Conservation (phyloP, 2,329 filamentous ascomycete genomes). For the Cytospora paraplurivora region DNA sequence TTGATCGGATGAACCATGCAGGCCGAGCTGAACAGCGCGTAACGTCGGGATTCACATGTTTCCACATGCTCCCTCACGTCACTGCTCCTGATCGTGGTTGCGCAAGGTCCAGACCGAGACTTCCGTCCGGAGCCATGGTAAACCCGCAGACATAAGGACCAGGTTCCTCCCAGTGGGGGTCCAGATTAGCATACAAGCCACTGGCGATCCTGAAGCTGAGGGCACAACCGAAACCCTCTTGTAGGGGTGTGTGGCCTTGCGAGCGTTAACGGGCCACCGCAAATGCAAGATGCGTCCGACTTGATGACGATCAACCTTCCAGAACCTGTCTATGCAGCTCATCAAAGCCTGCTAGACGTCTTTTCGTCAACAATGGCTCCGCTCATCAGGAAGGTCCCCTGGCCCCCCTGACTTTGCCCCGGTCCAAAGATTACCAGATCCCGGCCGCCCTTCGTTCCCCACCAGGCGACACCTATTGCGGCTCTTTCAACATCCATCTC, state of each 20-base stretch:
- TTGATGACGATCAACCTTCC: not conserved
- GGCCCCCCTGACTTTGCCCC: slow-evolving; percentile 32
- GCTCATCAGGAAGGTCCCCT: slow-evolving; percentile 52
- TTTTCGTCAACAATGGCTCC: slow-evolving; percentile 48
- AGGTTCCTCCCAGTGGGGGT: too few species aligned
- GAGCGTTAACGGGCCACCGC: not conserved
- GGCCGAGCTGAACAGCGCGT: too few species aligned
- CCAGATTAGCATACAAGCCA: too few species aligned
- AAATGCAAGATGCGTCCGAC: not conserved
- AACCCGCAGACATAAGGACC: too few species aligned
- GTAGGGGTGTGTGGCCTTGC: not conserved
- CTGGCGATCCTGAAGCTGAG: too few species aligned
- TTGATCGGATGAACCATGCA: too few species aligned
- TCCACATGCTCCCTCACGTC: too few species aligned
- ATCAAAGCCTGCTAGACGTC: slow-evolving; percentile 42
- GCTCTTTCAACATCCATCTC: slow-evolving; percentile 89
- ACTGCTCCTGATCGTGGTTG: too few species aligned
- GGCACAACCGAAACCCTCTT: too few species aligned
- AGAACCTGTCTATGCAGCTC: slow-evolving; percentile 24
- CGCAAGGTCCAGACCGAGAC: too few species aligned
- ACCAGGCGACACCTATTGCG: slow-evolving; percentile 80
- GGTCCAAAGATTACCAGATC: slow-evolving; percentile 48
- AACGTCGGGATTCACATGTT: too few species aligned
- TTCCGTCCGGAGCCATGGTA: too few species aligned
- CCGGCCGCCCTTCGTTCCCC: slow-evolving; percentile 64